Conservation (phyloP, 805 yeast species). For the Candida takata region DNA sequence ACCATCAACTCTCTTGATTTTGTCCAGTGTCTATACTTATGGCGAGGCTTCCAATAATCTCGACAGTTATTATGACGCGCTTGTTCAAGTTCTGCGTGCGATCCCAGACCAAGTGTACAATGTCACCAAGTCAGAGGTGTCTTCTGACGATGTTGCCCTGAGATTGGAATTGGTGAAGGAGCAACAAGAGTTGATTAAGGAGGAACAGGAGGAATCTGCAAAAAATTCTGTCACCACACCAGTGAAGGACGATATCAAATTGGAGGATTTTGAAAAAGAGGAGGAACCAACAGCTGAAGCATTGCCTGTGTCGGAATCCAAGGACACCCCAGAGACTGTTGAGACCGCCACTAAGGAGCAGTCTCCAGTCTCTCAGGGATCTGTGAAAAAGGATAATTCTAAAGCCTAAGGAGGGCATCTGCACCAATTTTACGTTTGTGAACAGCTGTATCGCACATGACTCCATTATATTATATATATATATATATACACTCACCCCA, state of each 20-base stretch:
- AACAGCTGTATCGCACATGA: too few relatives aligned
- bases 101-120: slow-evolving; percentile 94
- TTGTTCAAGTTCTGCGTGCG: slow-evolving; percentile 78
- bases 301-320: not conserved
- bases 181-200: slow-evolving; percentile 77
- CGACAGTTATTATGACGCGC: slow-evolving; percentile 72
- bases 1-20: slow-evolving; percentile 82
- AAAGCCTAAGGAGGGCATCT: not conserved
- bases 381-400: slow-evolving; percentile 1
- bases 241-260: slow-evolving; percentile 30
- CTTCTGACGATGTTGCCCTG: slow-evolving; percentile 51
- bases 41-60: slow-evolving; percentile 46
- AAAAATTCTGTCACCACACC: slow-evolving; percentile 12
- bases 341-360: slow-evolving; percentile 10
- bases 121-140: slow-evolving; percentile 86
- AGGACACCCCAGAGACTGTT: slow-evolving; percentile 5
- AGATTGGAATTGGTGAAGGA: slow-evolving; percentile 68
- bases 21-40: slow-evolving; percentile 86
- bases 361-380: slow-evolving; percentile 9
- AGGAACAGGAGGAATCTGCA: slow-evolving; percentile 75
- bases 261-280: slow-evolving; percentile 32
- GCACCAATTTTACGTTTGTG: too few relatives aligned
- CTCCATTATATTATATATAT: too few relatives aligned
- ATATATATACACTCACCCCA: too few relatives aligned
- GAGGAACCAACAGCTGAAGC: slow-evolving; percentile 6